A percentile compares a stretch with the other conserved stretches of the same genome.
Evolutionary conservation across 179 eudicot species (phyloP).

Genomic region (Silene coronaria): DNA sequence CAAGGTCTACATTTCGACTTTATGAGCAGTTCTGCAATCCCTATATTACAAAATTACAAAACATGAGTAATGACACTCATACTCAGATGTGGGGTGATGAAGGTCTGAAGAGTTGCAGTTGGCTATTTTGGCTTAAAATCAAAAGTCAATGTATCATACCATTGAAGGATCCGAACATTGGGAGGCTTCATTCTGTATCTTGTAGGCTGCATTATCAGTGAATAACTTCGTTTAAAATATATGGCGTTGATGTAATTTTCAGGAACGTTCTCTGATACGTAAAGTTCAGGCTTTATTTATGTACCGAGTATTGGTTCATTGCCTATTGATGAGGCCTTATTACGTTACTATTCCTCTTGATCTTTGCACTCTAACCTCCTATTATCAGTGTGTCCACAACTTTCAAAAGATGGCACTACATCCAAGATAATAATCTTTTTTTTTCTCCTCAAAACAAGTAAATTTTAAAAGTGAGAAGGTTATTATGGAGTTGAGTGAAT

Average conservation of each 20-base stretch:
- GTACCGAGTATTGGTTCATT: background rate
- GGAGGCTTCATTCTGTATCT: background rate
- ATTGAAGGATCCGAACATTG: too few species aligned
- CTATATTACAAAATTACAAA: background rate
- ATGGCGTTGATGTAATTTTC: background rate
- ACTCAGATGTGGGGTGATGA: background rate
- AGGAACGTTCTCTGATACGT: background rate
- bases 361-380: too few species aligned
- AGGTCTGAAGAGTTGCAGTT: background rate
- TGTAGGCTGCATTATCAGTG: background rate
- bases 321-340: too few species aligned
- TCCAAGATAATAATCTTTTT: too few species aligned
- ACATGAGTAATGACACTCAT: background rate
- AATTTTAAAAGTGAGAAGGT: too few species aligned
- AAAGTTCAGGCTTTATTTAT: background rate
- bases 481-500: too few species aligned
- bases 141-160: background rate
- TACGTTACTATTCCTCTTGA: too few species aligned
- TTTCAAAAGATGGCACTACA: too few species aligned
- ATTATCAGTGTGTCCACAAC: too few species aligned
- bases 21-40: background rate
- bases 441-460: too few species aligned
- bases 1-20: background rate
- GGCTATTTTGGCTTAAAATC: background rate
- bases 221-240: too few species aligned